These are phyloP conservation scores for Aspergillus clavatus DNA, from an alignment of 2,329 filamentous ascomycete species.

Conservation along the genomic window DNA sequence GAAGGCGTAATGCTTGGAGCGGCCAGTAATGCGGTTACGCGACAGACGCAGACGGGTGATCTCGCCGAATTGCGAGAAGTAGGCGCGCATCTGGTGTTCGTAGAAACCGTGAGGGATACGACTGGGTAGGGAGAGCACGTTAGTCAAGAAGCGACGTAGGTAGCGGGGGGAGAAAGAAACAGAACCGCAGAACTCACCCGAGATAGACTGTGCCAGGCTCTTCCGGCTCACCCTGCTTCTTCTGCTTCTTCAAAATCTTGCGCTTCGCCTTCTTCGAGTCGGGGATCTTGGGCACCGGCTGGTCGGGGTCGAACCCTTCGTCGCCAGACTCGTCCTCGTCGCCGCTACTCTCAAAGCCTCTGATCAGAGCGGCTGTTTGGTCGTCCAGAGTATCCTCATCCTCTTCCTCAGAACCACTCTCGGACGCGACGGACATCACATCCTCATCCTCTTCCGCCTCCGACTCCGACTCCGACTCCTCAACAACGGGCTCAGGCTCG, in stretches of 20 bases:
- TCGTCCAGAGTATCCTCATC: conserved; percentile 43
- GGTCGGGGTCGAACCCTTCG: conserved; percentile 43
- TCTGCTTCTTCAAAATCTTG: conserved; percentile 49
- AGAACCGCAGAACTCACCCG: conserved; percentile 47
- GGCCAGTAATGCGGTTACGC: conserved; percentile 85
- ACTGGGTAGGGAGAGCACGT: conserved; percentile 29
- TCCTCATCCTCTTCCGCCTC: conserved; percentile 28
- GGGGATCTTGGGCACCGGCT: conserved; percentile 41
- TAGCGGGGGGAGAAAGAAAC: conserved; percentile 3
- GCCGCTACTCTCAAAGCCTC: conserved; percentile 52
- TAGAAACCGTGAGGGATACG: conserved; percentile 95
- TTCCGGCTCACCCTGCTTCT: conserved; percentile 42
- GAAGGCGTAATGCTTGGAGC: conserved; percentile 91
- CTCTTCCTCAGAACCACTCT: conserved; percentile 23
- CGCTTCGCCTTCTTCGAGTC: conserved; percentile 45
- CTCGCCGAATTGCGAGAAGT: conserved; percentile 88
- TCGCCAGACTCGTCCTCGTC: conserved; percentile 49
- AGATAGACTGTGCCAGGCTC: conserved; percentile 79
- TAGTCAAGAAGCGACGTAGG: too few relatives aligned
- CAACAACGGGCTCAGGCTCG: conserved; percentile 34
- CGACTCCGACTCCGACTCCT: conserved; percentile 36
- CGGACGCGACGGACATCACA: conserved; percentile 17
- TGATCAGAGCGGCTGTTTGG: conserved; percentile 51
- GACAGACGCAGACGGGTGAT: conserved; percentile 77
- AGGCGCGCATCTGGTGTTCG: conserved; percentile 88